Conservation (phyloP, 1,284 basidiomycete species). For the Pyrrhoderma noxium region DNA sequence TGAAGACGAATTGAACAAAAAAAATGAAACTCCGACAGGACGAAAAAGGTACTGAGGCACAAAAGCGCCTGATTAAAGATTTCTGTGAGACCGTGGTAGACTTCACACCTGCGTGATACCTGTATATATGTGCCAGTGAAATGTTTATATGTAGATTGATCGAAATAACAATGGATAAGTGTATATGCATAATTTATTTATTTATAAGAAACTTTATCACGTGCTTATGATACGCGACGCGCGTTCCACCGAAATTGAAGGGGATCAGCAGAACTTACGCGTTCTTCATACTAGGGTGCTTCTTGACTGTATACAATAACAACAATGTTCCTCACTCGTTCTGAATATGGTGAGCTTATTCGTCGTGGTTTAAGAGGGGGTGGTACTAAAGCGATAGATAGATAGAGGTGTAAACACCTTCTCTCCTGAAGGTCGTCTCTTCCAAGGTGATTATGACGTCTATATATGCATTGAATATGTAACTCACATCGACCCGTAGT, state of each 20-base stretch:
- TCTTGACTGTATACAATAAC: background rate
- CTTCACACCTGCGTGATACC: slow-evolving; percentile 2
- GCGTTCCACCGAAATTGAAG: slow-evolving; percentile 5
- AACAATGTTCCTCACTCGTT: slow-evolving; percentile 85
- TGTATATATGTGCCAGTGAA: background rate
- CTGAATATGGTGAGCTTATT: slow-evolving; percentile 69
- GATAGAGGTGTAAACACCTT: slow-evolving; percentile 99
- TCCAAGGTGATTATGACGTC: slow-evolving; percentile 59
- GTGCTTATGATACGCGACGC: slow-evolving; percentile 11
- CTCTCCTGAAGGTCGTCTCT: slow-evolving; percentile 93
- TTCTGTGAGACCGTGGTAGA: slow-evolving; percentile 83
- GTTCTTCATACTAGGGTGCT: background rate
- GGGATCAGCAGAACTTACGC: background rate
- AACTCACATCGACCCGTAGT: slow-evolving; percentile 42
- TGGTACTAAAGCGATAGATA: slow-evolving; percentile 26
- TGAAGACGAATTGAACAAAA: too few relatives aligned
- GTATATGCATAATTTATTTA: background rate
- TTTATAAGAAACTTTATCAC: background rate
- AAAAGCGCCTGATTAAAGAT: slow-evolving; percentile 75
- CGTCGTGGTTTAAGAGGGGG: background rate
- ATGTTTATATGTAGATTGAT: background rate
- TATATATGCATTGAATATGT: slow-evolving; percentile 15
- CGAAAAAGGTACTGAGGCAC: slow-evolving; percentile 64
- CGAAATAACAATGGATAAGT: background rate
- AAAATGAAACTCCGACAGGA: too few relatives aligned